Evolutionary conservation across 768 basidiomycete species (phyloP).

Genomic region (Tulasnella sp.): DNA sequence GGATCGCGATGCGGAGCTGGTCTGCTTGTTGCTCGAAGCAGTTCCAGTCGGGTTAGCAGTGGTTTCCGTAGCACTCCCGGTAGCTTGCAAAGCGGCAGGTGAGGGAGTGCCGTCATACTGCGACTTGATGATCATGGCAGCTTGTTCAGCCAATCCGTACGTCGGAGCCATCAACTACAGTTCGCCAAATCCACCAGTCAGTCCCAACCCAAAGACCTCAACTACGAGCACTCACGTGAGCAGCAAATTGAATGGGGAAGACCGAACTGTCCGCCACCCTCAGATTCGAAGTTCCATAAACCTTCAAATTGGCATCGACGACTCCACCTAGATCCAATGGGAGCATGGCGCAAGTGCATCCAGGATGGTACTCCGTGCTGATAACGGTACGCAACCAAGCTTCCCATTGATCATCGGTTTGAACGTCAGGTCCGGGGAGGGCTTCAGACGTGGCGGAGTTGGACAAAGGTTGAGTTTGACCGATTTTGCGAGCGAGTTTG

Average conservation of each 20-base stretch:
- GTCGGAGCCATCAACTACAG: constrained; percentile 28
- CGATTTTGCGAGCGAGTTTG: constrained; percentile 53
- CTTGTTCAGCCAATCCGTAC: constrained; percentile 46
- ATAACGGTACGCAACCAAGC: constrained; percentile 39
- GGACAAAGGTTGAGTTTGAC: constrained; percentile 44
- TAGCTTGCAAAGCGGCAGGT: constrained; percentile 15
- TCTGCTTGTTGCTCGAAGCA: background rate
- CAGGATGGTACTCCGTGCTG: constrained; percentile 30
- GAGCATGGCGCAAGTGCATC: constrained; percentile 35
- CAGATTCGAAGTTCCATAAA: constrained; percentile 36
- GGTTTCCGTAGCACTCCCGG: background rate
- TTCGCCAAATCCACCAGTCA: constrained; percentile 25
- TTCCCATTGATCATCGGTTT: constrained; percentile 51
- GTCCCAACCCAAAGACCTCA: constrained; percentile 22
- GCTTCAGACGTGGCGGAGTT: constrained; percentile 41
- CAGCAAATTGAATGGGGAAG: constrained; percentile 37
- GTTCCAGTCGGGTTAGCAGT: background rate
- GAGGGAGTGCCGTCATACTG: constrained; percentile 32
- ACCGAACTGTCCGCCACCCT: constrained; percentile 33
- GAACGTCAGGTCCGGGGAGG: constrained; percentile 43
- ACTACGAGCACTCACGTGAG: constrained; percentile 33
- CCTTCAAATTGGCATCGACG: constrained; percentile 33
- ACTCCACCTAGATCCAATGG: constrained; percentile 34
- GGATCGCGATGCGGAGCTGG: background rate
- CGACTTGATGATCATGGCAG: constrained; percentile 38